phyloP scores from a whole-genome alignment of 108 stramenopile species.

The Epipyxis sp. region DNA sequence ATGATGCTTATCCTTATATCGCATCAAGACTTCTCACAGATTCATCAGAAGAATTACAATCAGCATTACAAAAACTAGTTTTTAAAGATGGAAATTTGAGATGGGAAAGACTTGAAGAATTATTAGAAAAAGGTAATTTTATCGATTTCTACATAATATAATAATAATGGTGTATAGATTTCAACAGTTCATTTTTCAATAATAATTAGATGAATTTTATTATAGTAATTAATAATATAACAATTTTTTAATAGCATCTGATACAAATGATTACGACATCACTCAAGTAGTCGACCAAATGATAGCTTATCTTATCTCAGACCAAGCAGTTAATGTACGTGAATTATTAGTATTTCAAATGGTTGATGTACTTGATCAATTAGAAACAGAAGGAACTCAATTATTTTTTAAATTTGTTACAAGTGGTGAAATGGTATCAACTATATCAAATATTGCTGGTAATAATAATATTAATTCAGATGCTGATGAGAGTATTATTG shows the following conservation, averaged over 20 bases:
- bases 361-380: neutral
- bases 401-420: neutral
- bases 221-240: too few species aligned
- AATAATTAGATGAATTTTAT: too few species aligned
- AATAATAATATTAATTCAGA: neutral
- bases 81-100: slow-evolving; percentile 60
- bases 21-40: slow-evolving; percentile 85
- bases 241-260: too few species aligned
- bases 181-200: too few species aligned
- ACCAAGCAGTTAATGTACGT: neutral
- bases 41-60: slow-evolving; percentile 53
- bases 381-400: neutral
- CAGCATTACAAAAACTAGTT: slow-evolving; percentile 54
- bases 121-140: slow-evolving; percentile 43
- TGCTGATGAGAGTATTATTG: neutral
- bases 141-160: too few species aligned
- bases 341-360: neutral
- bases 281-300: slow-evolving; percentile 73
- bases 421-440: neutral
- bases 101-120: slow-evolving; percentile 81
- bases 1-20: slow-evolving; percentile 89
- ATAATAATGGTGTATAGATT: too few species aligned
- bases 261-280: slow-evolving; percentile 66
- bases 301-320: slow-evolving; percentile 65
- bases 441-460: neutral